Evolutionary conservation across 306 rosid species (phyloP).

Genomic region (Benincasa hispida): DNA sequence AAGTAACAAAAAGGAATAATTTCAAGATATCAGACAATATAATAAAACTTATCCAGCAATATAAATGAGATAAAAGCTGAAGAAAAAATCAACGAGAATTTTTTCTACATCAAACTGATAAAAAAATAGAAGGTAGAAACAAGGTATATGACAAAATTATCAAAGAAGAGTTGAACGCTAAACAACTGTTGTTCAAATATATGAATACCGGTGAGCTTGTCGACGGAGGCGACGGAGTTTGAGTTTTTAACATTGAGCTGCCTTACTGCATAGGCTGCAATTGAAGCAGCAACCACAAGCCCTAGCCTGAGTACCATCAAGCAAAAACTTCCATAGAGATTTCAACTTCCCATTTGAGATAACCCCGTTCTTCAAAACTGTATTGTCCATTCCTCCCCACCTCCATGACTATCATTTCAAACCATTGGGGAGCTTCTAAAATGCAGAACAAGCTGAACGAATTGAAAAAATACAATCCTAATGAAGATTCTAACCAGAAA

Average conservation of each 20-base stretch:
- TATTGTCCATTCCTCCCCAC: conserved; percentile 18
- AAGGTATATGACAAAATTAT: background rate
- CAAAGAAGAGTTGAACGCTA: background rate
- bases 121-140: conserved; percentile 2
- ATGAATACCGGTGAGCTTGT: conserved; percentile 33
- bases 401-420: conserved; percentile 29
- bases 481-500: background rate
- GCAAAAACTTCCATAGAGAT: conserved; percentile 14
- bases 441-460: conserved; percentile 12
- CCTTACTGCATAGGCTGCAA: conserved; percentile 65
- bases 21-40: background rate
- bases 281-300: conserved; percentile 77
- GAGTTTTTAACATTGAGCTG: conserved; percentile 42
- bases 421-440: conserved; percentile 23
- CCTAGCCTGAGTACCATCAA: conserved; percentile 77
- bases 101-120: background rate
- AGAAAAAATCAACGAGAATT: background rate
- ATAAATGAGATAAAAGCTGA: background rate
- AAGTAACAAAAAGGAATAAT: conserved; percentile 3
- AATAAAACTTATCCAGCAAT: background rate
- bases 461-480: background rate
- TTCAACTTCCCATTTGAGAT: conserved; percentile 21
- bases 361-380: conserved; percentile 22
- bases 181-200: background rate
- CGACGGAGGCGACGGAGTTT: conserved; percentile 13